These are phyloP conservation scores for Straminergon stramineum DNA, from an alignment of 225 moss, liverwort and hornwort species.

Conservation along the genomic window DNA sequence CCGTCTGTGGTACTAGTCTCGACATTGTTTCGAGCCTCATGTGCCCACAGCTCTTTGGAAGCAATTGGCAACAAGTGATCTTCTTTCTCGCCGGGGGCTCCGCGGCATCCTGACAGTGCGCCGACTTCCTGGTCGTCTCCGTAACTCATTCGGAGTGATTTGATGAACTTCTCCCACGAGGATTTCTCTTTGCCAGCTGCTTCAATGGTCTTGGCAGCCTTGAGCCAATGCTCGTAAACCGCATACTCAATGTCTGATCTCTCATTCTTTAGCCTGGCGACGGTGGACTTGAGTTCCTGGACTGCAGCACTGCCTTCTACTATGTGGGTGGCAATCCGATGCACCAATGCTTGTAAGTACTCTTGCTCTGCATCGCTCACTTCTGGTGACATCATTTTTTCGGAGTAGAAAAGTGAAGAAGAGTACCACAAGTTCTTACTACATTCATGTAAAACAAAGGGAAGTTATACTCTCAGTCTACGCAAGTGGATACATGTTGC, in stretches of 20 bases:
- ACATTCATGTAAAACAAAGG: no score
- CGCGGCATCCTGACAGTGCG: no score
- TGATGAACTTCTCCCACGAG: background rate
- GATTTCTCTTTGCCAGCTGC: background rate
- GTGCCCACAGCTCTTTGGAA: background rate
- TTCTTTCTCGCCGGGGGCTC: no score
- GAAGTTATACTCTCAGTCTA: background rate
- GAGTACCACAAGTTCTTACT: no score
- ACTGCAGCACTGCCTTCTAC: constrained; percentile 1
- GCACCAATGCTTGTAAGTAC: background rate
- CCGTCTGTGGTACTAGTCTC: background rate
- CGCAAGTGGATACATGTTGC: background rate
- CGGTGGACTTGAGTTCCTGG: background rate
- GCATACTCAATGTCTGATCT: background rate
- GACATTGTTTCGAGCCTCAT: background rate
- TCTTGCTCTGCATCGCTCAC: background rate
- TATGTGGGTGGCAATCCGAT: background rate
- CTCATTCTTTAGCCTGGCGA: background rate
- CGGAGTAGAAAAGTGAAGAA: background rate
- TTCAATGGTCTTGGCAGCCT: background rate
- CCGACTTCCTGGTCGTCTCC: background rate
- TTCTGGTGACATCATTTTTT: background rate
- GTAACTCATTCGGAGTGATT: background rate
- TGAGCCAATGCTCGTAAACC: background rate
- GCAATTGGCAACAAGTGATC: background rate